Conservation (phyloP, 805 yeast species). For the Saturnispora quitensis region DNA sequence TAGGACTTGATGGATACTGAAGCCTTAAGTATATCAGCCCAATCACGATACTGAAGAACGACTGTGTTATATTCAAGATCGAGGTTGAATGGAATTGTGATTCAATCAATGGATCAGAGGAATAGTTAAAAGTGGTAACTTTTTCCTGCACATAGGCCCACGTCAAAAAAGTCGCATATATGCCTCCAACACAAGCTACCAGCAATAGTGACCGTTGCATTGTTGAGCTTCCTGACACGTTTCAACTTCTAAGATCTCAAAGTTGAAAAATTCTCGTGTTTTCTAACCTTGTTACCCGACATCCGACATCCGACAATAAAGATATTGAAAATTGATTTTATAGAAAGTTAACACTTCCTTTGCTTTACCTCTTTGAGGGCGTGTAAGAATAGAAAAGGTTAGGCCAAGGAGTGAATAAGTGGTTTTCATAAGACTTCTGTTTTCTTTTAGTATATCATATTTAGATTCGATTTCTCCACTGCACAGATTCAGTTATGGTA, state of each 20-base stretch:
- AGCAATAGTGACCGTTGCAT: slow-evolving; percentile 11
- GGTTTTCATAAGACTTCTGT: neutral
- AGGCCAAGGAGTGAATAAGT: neutral
- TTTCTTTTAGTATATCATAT: neutral
- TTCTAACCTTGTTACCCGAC: neutral
- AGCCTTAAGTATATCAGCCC: slow-evolving; percentile 51
- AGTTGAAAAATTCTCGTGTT: neutral
- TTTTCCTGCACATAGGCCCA: slow-evolving; percentile 95
- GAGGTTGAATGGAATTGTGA: slow-evolving; percentile 60
- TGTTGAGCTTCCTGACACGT: neutral
- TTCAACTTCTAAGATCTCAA: neutral
- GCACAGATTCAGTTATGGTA: neutral
- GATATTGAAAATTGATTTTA: neutral
- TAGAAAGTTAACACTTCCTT: neutral
- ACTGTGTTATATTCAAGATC: slow-evolving; percentile 68
- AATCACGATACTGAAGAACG: slow-evolving; percentile 57
- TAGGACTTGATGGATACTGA: neutral
- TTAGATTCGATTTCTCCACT: too few species aligned
- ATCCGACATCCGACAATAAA: neutral
- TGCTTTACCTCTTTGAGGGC: neutral
- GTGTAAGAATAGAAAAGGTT: neutral
- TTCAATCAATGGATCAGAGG: slow-evolving; percentile 21
- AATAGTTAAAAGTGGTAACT: slow-evolving; percentile 68
- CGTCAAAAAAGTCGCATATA: slow-evolving; percentile 75
- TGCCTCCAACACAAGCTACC: slow-evolving; percentile 43